Evolutionary conservation across 768 basidiomycete genomes (phyloP), one percentile per base, ranked within the genome.

Genomic region (Mycena galericulata): DNA sequence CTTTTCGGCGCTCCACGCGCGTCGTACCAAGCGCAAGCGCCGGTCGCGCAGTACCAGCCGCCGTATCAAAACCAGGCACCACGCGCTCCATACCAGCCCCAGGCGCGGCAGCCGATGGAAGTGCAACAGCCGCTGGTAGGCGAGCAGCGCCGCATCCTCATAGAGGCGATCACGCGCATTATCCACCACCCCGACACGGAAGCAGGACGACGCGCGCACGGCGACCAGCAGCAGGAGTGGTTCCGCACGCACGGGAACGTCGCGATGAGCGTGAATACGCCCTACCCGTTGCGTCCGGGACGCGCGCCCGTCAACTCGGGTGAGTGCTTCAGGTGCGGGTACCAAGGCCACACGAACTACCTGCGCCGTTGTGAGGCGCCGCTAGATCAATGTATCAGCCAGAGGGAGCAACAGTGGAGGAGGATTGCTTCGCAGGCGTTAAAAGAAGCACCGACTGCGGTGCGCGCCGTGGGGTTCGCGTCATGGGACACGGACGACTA

Each of bases 401-500:
- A 18, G 15, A 24, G 30, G 3, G 62, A 63, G 26, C 29, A 34
- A 18, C 26, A 26, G 32, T 63, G 62, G 62, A 22, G 62, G 32
- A 30, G 53, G 22, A 55, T 63, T n/a, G 38, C 38, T 11, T 18
- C 29, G 43, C 53, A 55, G 15, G 53, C 41, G 0, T 29, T 63
- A 26, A 27, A 30, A 32, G 62, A 63, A 36, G 29, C 34, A 12
- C 50, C 61, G 4, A 18, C 29, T 11, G 49, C 10, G 5, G 61
- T 53, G 30, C 49, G 38, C 2, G 27, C 38, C 3, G 47, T 51
- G 20, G 18, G 24, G 29, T 40, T 11, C 12, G 17, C 34, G 18
- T n/a, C 47, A 7, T 49, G 60, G 49, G 47, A 62, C 9, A 27
- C 47, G 9, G 57, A 59, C 30, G 29, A 45, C 57, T 59, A 30